Percentiles rank a stretch among this genome's conserved stretches.
phyloP scores from a whole-genome alignment of 2,329 filamentous ascomycete species.

The Beauveria varroae region DNA sequence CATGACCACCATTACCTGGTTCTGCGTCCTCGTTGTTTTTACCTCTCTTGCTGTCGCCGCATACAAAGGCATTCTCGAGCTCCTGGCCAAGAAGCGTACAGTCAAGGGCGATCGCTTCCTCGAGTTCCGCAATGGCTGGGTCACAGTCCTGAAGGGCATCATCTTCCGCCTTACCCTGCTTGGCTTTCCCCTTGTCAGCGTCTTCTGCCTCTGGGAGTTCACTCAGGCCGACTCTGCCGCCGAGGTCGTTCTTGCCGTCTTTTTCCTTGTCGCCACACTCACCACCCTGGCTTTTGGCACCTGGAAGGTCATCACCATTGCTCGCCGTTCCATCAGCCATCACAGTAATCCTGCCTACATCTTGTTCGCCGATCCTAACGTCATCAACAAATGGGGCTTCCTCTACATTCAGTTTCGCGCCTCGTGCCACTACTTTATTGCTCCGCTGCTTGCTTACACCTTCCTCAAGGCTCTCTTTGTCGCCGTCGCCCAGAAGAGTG shows the following conservation, averaged over 20 bases:
- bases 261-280: constrained; percentile 78
- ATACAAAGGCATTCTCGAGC: constrained; percentile 77
- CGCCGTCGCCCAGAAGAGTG: constrained; percentile 65
- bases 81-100: constrained; percentile 64
- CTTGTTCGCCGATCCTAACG: constrained; percentile 88
- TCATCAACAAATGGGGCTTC: constrained; percentile 96
- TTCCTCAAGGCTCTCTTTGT: constrained; percentile 88
- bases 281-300: constrained; percentile 77
- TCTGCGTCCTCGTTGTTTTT: constrained; percentile 72
- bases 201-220: constrained; percentile 90
- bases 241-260: constrained; percentile 77
- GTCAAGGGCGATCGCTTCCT: constrained; percentile 82
- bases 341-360: constrained; percentile 97
- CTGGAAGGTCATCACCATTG: constrained; percentile 82
- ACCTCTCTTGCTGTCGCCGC: constrained; percentile 64
- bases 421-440: constrained; percentile 90
- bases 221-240: constrained; percentile 79
- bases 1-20: constrained; percentile 84
- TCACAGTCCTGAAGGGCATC: constrained; percentile 86
- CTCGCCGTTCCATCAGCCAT: constrained; percentile 79
- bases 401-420: constrained; percentile 95
- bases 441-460: constrained; percentile 69
- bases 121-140: constrained; percentile 93
- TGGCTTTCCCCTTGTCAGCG: constrained; percentile 83
- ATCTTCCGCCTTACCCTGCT: constrained; percentile 86